These are phyloP conservation scores for Metschnikowia lochheadii DNA, from an alignment of 805 yeast genomes.

Conservation along the genomic window DNA sequence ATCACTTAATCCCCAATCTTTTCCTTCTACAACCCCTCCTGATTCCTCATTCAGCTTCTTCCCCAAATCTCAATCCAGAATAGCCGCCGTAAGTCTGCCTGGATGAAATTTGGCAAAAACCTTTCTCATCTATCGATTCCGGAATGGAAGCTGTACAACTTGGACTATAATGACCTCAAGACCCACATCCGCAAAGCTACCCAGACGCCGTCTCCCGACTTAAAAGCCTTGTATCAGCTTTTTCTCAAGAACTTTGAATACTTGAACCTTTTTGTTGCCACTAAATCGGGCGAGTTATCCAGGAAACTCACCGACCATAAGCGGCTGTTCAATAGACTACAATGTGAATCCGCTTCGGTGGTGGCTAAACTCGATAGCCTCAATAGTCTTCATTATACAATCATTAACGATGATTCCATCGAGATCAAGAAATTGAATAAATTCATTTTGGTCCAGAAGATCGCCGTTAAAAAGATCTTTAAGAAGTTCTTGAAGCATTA, in stretches of 20 bases:
- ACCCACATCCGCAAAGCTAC: constrained; percentile 59
- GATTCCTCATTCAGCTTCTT: background rate
- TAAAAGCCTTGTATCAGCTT: constrained; percentile 33
- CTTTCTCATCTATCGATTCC: constrained; percentile 72
- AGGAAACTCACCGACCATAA: constrained; percentile 40
- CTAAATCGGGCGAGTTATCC: constrained; percentile 63
- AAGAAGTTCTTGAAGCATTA: constrained; percentile 60
- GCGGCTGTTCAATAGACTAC: constrained; percentile 16
- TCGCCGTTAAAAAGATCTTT: constrained; percentile 67
- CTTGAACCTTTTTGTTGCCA: constrained; percentile 57
- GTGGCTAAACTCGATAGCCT: constrained; percentile 16
- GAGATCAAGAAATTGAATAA: constrained; percentile 61
- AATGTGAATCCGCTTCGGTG: constrained; percentile 7
- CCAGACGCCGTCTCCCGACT: constrained; percentile 17
- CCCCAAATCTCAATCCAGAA: background rate
- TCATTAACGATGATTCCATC: constrained; percentile 41
- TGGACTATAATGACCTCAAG: constrained; percentile 79
- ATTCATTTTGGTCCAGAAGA: constrained; percentile 67
- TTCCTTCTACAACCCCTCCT: background rate
- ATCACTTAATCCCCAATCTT: background rate
- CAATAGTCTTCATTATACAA: constrained; percentile 28
- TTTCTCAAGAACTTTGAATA: constrained; percentile 59
- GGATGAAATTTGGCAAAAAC: constrained; percentile 85
- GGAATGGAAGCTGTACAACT: constrained; percentile 81
- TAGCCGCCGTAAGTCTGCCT: background rate